Base-by-base conservation (phyloP, 2,329 filamentous ascomycete genomes). In the Penicillium sp. region DNA sequence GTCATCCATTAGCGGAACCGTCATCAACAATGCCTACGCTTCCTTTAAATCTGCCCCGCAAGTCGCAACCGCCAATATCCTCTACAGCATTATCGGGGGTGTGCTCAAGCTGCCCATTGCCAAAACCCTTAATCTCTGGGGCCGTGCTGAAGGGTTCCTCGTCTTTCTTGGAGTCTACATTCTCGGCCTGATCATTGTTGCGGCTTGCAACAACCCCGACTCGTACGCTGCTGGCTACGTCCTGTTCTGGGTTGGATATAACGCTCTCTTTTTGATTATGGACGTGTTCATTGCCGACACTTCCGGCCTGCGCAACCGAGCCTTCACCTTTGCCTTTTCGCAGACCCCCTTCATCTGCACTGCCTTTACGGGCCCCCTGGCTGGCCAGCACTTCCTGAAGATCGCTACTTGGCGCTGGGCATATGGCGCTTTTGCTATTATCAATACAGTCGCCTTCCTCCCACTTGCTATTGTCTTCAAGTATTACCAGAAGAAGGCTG, bases 261-360 rank as follows among this genome's bases (percentile, higher is more conserved):
- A 84, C 46, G 86, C 85, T 5, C 77, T 89, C 7, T 79, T 80
- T 41, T 86, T 87, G 64, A 83, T 83, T 35, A 72, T 89, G 2
- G 81, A 81, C 56, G 81, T 90, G 54, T 86, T 90, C 69, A 82
- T 88, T 55, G 86, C 88, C 19, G 88, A 90, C 69, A 88, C 86
- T 0, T 86, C 88, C 0, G 81, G 81, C 3, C 77, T 90, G 49
- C 82, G 82, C 51, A 88, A 89, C 67, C 81, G 88, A 67, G 84
- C 84, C 19, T 82, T 90, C 62, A 84, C 86, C 62, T 84, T 87
- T 61, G 87, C 85, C 0, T 84, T 88, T 63, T 81, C 84, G 29
- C 80, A 76, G 23, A 88, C 87, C 0, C 88, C 88, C 0, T 88
- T 90, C 62, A 83, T 85, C 69, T 88, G 86, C 29, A 85, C 85